Evolutionary conservation across 1,284 basidiomycete species (phyloP), one percentile per base, ranked within the genome.

Genomic region (Porogramme epimiltina): DNA sequence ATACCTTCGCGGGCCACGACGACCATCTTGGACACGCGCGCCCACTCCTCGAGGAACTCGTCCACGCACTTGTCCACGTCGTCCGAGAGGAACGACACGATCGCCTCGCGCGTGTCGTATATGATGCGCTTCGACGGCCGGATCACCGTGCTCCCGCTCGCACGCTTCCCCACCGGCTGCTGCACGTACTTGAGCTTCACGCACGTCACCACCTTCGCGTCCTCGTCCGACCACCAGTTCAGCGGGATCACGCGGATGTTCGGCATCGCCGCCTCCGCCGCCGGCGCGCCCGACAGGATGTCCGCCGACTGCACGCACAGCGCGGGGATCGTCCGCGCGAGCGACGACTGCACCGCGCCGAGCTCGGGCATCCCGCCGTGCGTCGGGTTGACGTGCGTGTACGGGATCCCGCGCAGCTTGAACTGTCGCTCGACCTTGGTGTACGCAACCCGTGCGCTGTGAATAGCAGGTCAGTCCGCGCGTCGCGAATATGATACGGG

Each of bases 21-120:
- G 16, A 94, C 89, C 79, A 95, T 91, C 70, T 93, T 95, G 34
- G 90, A 91, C 28, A 96, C 87, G 37, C 89, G 79, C 45, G 91
- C 90, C 93, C 94, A 96, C 66, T 94, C 93, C 62, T 91, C 87
- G 58, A 93, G 71, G 66, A 97, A 95, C 63, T 91, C 87, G 51
- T 89, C 84, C 18, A 97, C 89, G 65, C 93, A 95, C 6, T 85
- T 87, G 56, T 92, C 85, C 52, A 95, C 87, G 63, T 93, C 83
- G 54, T 91, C 85, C 1, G 91, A 92, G 42, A 91, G 72, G 69
- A 96, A 94, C 0, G 87, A 91, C 3, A 96, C 89, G 13, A 95
- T 81, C 10, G 91, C 91, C 53, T 92, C 87, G 9, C 78, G 80
- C 4, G 89, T 85, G 64, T 96, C 92, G 63, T 95, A 95, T 42